Evolutionary conservation across 495 filamentous ascomycete genomes (phyloP), one percentile per base, ranked within the genome.

Genomic region (Clavariopsis aquatica): DNA sequence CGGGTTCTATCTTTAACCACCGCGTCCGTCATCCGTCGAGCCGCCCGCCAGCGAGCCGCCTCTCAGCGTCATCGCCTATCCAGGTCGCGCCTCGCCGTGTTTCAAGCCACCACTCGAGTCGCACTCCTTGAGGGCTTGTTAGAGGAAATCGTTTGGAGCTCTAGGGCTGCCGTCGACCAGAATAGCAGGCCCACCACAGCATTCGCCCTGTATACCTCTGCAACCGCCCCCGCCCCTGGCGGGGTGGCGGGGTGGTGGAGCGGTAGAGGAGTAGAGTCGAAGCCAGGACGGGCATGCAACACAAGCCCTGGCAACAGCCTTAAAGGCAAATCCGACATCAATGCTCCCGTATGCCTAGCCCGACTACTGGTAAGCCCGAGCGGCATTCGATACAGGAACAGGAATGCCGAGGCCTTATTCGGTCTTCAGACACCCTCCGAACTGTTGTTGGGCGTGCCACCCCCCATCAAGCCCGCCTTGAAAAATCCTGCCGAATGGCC

Each of bases 101-200:
- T 58, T 58, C 55, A 58, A n/a, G 27, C 43, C 55, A 58, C 55
- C 3, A 41, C 43, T 58, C 49, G 55, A 58, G 55, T 41, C 55
- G 55, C 55, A 29, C 41, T 22, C 49, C 20, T 20, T 46, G 19
- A 24, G 20, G 23, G 47, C 47, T 23, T 49, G 12, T 27, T 22
- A 22, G 20, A 49, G 2, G 47, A 24, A 49, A 24, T 22, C 19
- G 43, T 47, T 23, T 23, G 24, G 19, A 8, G 38, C 38, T 43
- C 19, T 4, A 49, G n/a, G 47, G 10, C 47, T 49, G 24, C 47
- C 47, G 47, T 41, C 41, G 43, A 56, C 29, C 28, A 56, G 23
- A 38, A 38, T 38, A 56, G 51, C 24, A 26, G 34, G 26, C 51
- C 4, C 4, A 3, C 6, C 9, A 3, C 9, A 9, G 3, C 15